A percentile compares a stretch with the other conserved stretches of the same genome.
phyloP scores from a whole-genome alignment of 2,329 filamentous ascomycete species.

The Aureobasidium sp. region DNA sequence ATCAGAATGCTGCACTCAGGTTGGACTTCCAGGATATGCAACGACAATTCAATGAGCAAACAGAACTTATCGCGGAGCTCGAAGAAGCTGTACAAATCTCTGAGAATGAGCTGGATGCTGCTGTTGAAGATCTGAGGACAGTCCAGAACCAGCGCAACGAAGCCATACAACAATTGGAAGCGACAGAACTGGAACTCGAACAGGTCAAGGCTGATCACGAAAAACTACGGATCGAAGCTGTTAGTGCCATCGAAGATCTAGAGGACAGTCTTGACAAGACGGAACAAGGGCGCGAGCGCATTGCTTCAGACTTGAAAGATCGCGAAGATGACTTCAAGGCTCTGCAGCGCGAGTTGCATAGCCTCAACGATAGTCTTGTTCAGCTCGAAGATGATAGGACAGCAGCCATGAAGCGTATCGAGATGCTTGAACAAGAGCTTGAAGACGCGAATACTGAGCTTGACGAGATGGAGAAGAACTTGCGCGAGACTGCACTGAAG shows the following conservation, averaged over 20 bases:
- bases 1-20: constrained; percentile 78
- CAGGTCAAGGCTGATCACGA: constrained; percentile 47
- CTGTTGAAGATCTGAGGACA: constrained; percentile 70
- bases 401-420: constrained; percentile 68
- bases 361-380: constrained; percentile 78
- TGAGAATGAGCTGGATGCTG: constrained; percentile 73
- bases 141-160: constrained; percentile 83
- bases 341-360: constrained; percentile 89
- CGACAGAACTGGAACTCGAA: constrained; percentile 50
- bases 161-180: constrained; percentile 64
- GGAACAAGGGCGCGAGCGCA: constrained; percentile 59
- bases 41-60: constrained; percentile 69
- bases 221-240: constrained; percentile 49
- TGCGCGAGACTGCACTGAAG: constrained; percentile 80
- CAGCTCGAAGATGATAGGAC: constrained; percentile 85
- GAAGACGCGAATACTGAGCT: constrained; percentile 79
- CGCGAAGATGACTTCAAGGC: constrained; percentile 81
- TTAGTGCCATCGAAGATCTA: constrained; percentile 50
- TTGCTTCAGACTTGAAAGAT: constrained; percentile 66
- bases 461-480: constrained; percentile 74
- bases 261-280: constrained; percentile 50
- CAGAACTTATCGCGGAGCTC: constrained; percentile 70
- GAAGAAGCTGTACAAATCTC: constrained; percentile 60
- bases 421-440: constrained; percentile 75
- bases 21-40: constrained; percentile 86